Evolutionary conservation across 176 grass and related monocot genomes (phyloP), one percentile per base, ranked within the genome.

Genomic region (Eleusine coracana): DNA sequence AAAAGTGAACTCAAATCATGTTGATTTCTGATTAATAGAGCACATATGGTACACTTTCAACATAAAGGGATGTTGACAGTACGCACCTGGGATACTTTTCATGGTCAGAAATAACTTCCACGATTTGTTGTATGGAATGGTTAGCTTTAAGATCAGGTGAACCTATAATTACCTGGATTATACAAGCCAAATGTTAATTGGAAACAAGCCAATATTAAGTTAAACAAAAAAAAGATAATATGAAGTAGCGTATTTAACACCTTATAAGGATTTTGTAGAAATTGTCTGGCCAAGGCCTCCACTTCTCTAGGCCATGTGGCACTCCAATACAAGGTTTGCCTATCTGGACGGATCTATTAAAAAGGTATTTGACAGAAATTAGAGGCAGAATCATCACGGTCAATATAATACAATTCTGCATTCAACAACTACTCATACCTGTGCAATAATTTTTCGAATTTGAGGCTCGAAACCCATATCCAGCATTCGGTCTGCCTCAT

Each of bases 381-480:
- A n/a, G 70, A 58, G 23, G 66, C 3, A 23, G 50, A 52, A 62
- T n/a, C 14, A 51, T 15, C 10, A 77, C 1, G n/a, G 4, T 2
- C 41, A 46, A 41, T 59, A 83, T 66, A 82, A 13, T 50, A 42
- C 5, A n/a, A 74, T 74, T 68, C 11, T 34, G 8, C 17, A 79
- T 70, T 69, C 1, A 9, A 44, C 48, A 27, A 71, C 2, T 54
- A 55, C 79, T 34, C 83, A 77, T 91, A 96, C 97, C 46, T 99
- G 93, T 82, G 93, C 86, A 55, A 96, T 18, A 68, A 99, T 99
- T 90, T 99, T 99, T 17, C 87, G 86, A 75, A 99, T 99, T 63
- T 99, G 93, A 73, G 97, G 93, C 83, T 99, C 97, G 79, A 99
- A 99, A 5, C 97, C 93, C 93, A 99, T 99, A 79, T 99, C 97